Base-by-base conservation (phyloP, 2,329 filamentous ascomycete species). In the Colletotrichum melonis region DNA sequence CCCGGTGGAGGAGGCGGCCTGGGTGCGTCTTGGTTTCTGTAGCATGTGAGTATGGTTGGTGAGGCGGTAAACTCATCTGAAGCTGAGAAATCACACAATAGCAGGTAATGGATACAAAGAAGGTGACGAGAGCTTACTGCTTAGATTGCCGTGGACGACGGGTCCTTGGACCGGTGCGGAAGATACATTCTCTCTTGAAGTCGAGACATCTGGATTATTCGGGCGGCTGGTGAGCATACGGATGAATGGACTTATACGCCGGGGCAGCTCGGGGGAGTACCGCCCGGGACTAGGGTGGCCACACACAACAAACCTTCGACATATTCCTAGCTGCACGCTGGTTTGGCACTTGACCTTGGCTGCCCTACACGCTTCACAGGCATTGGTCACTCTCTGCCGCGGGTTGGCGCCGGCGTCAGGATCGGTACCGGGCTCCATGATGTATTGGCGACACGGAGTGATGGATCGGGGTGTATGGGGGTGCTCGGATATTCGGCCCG, bases 261-360 rank as follows among this genome's bases (percentile, higher is more conserved):
- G 63, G 58, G 38, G 14, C n/a, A 42, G 22, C 38, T 55, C 67
- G 72, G 72, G 68, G 11, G 11, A 52, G 68, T 22, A 57, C 67
- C 12, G 56, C n/a, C 32, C 57, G 59, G 42, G 56, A 19, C 9
- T 46, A 55, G 26, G 30, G 14, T 28, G 58, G 58, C 30, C 73
- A 24, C 54, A 35, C 35, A 57, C 38, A 56, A 73, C 76, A 75
- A 82, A 89, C 88, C 86, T 86, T 78, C 84, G 85, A 77, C 88
- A 90, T 35, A 88, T 86, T 12, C 84, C 84, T 3, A 83, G 79
- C 76, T 86, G 84, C 30, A 82, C 81, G 71, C 86, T 86, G 5
- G 85, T 80, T 73, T 85, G 85, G 75, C 88, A 90, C 69, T 86
- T 88, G 26, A 89, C 82, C 80, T 90, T 90, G 69, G 87, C 86